These are phyloP conservation scores for Lasiodiplodia sp. DNA, from an alignment of 2,329 filamentous ascomycete genomes.

Conservation along the genomic window DNA sequence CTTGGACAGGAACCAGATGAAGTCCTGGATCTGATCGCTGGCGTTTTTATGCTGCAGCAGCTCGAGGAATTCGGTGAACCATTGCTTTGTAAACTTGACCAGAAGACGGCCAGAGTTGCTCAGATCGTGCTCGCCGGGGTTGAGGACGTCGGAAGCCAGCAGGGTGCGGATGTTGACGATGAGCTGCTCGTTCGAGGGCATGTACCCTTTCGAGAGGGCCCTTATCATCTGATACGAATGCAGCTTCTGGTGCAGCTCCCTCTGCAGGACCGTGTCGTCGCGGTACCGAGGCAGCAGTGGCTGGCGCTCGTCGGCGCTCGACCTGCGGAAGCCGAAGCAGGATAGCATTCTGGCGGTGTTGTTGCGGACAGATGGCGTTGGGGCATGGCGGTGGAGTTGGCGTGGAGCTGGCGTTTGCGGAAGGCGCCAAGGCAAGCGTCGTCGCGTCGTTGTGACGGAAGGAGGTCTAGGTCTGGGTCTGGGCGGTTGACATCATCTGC, in stretches of 20 bases:
- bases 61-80: conserved; percentile 81
- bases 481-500: conserved; percentile 11
- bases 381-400: conserved; percentile 2
- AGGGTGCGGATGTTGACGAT: conserved; percentile 82
- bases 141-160: conserved; percentile 78
- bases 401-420: not conserved
- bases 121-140: conserved; percentile 75
- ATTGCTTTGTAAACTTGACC: conserved; percentile 73
- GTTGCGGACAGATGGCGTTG: not conserved
- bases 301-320: conserved; percentile 69
- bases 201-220: conserved; percentile 81
- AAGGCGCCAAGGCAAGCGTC: not conserved
- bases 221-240: conserved; percentile 92
- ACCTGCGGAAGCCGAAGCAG: conserved; percentile 68
- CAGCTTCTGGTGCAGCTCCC: conserved; percentile 83
- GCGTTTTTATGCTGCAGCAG: conserved; percentile 82
- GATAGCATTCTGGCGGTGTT: conserved; percentile 59
- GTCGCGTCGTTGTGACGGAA: conserved; percentile 1
- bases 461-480: not conserved
- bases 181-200: conserved; percentile 88
- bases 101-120: conserved; percentile 80
- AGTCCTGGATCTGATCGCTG: conserved; percentile 86
- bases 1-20: conserved; percentile 83
- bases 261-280: conserved; percentile 81
- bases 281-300: conserved; percentile 84